Evolutionary conservation across 139 green algal species (phyloP), one percentile per base, ranked within the genome.

Genomic region (Picochlorum sp.): DNA sequence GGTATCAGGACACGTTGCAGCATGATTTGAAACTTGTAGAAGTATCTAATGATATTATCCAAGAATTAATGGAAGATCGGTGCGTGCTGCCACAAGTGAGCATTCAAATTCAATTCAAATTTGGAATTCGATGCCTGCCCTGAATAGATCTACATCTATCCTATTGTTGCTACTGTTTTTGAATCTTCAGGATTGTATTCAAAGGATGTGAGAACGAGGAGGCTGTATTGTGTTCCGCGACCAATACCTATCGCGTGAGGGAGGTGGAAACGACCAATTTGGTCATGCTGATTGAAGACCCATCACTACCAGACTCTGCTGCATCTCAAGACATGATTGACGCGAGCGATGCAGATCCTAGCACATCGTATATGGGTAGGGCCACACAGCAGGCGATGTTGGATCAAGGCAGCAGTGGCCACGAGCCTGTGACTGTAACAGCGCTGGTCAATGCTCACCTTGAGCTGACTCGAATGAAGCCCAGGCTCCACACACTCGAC

Each of bases 211-310:
- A 50, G 3, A 31, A 41, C n/a, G 74, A 74, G 34, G 74, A 80
- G 24, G 74, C 72, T 10, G 74, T 80, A 16, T 63, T 80, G 50
- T 80, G 74, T 58, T 69, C 74, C 0, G 7, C 16, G 28, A 64
- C 24, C n/a, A 20, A 55, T 18, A 80, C 74, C 4, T 80, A 62
- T 37, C 59, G 59, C 1, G 49, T 80, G 26, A 80, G 80, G 37
- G 64, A 55, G 28, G 74, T 80, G 28, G 72, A 80, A 30, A 80
- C 74, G 1, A 79, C 58, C 30, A 80, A 80, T 50, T 31, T 68
- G n/a, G 45, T 78, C 21, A 34, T 76, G 16, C 50, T 80, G 63
- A 64, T 80, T 10, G 3, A 41, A n/a, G 24, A 51, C 28, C 18
- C 13, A 9, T n/a, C 47, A n/a, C 6, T n/a, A 20, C 18, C 16